Evolutionary conservation across 2,329 filamentous ascomycete species (phyloP), one percentile per base, ranked within the genome.

Genomic region (Dothidotthia symphoricarpi): DNA sequence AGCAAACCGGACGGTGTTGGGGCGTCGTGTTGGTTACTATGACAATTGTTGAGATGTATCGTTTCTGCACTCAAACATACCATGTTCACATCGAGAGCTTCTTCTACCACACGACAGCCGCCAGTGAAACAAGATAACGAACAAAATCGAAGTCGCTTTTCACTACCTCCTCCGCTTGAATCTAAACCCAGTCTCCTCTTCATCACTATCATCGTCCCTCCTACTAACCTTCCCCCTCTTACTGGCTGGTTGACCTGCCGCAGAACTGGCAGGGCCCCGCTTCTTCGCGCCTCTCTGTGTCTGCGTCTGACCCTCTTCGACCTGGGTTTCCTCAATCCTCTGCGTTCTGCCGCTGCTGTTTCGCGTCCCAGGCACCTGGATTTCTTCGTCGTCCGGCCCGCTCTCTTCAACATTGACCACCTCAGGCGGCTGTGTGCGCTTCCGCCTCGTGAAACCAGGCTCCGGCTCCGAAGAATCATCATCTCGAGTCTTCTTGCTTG

Each of bases 151-250:
- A 22, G 19, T 22, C 9, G 5, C 19, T 22, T 22, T 5, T 5
- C 19, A 27, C 28, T 39, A 46, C 28, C 36, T 43, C 30, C 51
- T 49, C 32, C 51, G 67, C 48, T 72, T 71, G 49, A 81, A 80
- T 37, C 74, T 69, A 50, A 79, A 78, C 22, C 75, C 75, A 41
- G 74, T 66, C 46, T 75, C 76, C 51, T 80, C 77, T 17, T 79
- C 78, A 53, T 78, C 77, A 29, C 78, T 78, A 28, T 74, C 75
- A 24, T 76, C 74, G 6, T 67, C 62, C 24, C 53, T 50, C 29
- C 42, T 47, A 3, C 35, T 24, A 17, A 48, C 30, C 17, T 51
- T 57, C 3, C 48, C 51, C 37, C 51, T 59, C 56, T 64, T 67
- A 16, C 46, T 48, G 25, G 49, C 45, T 10, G 62, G 60, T 36